Conservation (phyloP, 257 asterid species). For the Linaria vulgaris region DNA sequence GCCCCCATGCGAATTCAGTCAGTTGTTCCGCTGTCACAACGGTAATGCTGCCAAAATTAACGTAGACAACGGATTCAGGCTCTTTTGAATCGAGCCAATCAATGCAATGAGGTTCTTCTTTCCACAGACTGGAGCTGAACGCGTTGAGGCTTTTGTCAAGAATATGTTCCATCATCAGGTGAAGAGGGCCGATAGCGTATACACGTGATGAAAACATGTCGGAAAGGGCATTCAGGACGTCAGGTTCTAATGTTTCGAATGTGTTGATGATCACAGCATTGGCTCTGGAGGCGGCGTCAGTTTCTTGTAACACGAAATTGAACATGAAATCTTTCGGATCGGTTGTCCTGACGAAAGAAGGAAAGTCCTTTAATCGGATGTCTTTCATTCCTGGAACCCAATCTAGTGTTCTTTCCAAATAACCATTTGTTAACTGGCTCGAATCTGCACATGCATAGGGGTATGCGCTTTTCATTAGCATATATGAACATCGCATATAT, state of each 20-base stretch:
- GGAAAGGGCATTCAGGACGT: slow-evolving; percentile 29
- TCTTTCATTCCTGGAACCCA: slow-evolving; percentile 44
- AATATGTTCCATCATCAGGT: slow-evolving; percentile 26
- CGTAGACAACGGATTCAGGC: slow-evolving; percentile 41
- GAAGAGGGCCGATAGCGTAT: slow-evolving; percentile 38
- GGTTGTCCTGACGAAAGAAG: slow-evolving; percentile 43
- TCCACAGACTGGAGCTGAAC: slow-evolving; percentile 40
- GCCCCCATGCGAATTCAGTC: slow-evolving; percentile 56
- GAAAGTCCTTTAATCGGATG: slow-evolving; percentile 39
- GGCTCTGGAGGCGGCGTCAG: slow-evolving; percentile 11
- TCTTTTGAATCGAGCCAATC: slow-evolving; percentile 40
- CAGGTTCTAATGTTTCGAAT: slow-evolving; percentile 36
- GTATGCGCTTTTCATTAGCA: too few species aligned
- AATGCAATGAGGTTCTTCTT: slow-evolving; percentile 34
- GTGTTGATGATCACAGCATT: slow-evolving; percentile 36
- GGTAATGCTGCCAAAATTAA: slow-evolving; percentile 49
- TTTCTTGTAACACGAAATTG: slow-evolving; percentile 25
- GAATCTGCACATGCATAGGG: slow-evolving; percentile 27
- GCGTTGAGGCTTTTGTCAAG: slow-evolving; percentile 27
- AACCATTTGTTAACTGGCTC: slow-evolving; percentile 35
- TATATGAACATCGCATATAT: too few species aligned
- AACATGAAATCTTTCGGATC: slow-evolving; percentile 32
- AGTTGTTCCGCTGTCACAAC: slow-evolving; percentile 40
- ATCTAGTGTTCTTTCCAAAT: slow-evolving; percentile 21
- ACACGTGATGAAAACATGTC: slow-evolving; percentile 27